Conservation (phyloP, 2,329 filamentous ascomycete species). For the Biscogniauxia sp. region DNA sequence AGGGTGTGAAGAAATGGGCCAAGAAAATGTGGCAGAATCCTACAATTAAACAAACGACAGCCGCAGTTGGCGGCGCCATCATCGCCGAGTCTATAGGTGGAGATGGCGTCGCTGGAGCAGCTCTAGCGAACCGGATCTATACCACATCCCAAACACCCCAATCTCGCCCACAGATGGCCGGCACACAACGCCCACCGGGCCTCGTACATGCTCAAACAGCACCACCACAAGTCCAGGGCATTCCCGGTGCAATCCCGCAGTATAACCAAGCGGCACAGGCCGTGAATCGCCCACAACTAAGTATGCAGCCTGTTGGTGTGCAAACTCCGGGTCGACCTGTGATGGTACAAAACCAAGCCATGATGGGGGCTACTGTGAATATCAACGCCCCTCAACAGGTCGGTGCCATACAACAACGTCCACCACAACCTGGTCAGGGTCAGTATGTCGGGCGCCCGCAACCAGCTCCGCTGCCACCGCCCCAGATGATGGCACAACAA, state of each 20-base stretch:
- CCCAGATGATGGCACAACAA: background rate
- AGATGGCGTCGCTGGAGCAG: slow-evolving; percentile 15
- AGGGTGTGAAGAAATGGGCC: slow-evolving; percentile 32
- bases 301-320: slow-evolving; percentile 17
- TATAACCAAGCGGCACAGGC: slow-evolving; percentile 9
- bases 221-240: slow-evolving; percentile 11
- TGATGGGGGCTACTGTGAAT: slow-evolving; percentile 15
- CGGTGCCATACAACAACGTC: slow-evolving; percentile 9
- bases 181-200: slow-evolving; percentile 10
- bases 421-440: slow-evolving; percentile 10
- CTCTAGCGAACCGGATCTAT: slow-evolving; percentile 16
- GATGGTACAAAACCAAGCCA: slow-evolving; percentile 21
- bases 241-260: slow-evolving; percentile 2
- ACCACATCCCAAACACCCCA: slow-evolving; percentile 15
- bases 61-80: slow-evolving; percentile 23
- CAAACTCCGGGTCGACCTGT: slow-evolving; percentile 26
- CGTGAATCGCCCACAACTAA: slow-evolving; percentile 11
- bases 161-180: slow-evolving; percentile 6
- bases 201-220: slow-evolving; percentile 12
- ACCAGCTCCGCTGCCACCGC: slow-evolving; percentile 4
- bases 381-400: slow-evolving; percentile 12
- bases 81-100: slow-evolving; percentile 20
- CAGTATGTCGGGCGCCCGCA: slow-evolving; percentile 7
- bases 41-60: slow-evolving; percentile 25
- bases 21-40: slow-evolving; percentile 29